Conservation (phyloP, 139 green algal species). For the Chlorella sp. region DNA sequence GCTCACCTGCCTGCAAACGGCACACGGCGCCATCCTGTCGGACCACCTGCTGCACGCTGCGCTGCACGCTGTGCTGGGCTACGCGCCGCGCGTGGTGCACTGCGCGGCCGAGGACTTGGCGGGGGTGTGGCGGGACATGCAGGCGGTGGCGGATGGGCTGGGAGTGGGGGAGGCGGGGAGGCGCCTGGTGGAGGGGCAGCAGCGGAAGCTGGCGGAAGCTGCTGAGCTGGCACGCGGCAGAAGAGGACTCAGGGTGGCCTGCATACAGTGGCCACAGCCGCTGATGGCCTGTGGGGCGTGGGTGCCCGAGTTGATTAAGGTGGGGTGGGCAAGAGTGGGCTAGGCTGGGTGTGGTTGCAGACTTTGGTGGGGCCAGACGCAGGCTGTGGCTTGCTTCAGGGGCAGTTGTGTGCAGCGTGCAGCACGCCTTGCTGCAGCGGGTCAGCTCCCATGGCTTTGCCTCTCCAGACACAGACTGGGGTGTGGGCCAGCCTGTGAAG, state of each 20-base stretch:
- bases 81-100: conserved; percentile 61
- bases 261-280: conserved; percentile 70
- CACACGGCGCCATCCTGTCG: conserved; percentile 49
- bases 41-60: conserved; percentile 37
- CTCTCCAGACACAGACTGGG: neutral
- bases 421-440: no score
- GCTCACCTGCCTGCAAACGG: conserved; percentile 65
- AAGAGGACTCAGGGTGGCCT: conserved; percentile 45
- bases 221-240: conserved; percentile 39
- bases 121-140: conserved; percentile 61
- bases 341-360: neutral
- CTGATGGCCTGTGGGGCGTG: conserved; percentile 64
- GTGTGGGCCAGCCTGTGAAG: no score
- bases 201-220: conserved; percentile 46
- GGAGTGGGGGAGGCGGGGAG: conserved; percentile 21
- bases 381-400: neutral
- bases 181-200: conserved; percentile 26
- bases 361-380: neutral
- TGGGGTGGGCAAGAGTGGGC: neutral
- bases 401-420: neutral
- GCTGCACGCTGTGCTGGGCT: conserved; percentile 59
- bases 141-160: conserved; percentile 55
- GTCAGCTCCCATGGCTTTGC: no score
- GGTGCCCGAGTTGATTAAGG: conserved; percentile 66
- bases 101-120: conserved; percentile 53